A percentile compares a stretch with the other conserved stretches of the same genome.
Conservation (phyloP, 169 alveolate species). For the Eimeria falciformis region DNA sequence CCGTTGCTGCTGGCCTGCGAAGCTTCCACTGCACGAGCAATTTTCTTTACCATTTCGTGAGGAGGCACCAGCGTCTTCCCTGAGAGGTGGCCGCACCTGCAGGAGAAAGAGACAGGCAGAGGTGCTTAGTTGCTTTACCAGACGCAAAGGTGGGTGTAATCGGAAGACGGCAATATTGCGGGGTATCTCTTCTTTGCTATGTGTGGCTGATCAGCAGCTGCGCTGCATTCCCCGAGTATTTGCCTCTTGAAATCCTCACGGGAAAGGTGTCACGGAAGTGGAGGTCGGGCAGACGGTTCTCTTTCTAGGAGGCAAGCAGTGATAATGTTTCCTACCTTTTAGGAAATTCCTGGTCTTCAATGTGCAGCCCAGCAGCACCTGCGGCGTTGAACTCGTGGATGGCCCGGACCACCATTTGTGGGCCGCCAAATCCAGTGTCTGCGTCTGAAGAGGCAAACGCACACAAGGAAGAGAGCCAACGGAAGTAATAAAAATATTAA, state of each 20-base stretch:
- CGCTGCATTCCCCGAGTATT: too few relatives aligned
- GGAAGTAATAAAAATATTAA: neutral
- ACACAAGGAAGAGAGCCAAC: neutral
- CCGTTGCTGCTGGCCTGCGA: slow-evolving; percentile 85
- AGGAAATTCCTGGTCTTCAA: slow-evolving; percentile 92
- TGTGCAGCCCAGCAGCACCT: slow-evolving; percentile 95
- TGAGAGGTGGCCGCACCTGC: slow-evolving; percentile 91
- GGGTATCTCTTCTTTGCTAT: too few relatives aligned
- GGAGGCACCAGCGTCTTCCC: slow-evolving; percentile 87
- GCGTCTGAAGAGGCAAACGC: slow-evolving; percentile 54
- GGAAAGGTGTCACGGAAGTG: too few relatives aligned
- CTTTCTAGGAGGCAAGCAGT: too few relatives aligned
- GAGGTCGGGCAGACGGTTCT: too few relatives aligned
- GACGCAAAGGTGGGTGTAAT: too few relatives aligned
- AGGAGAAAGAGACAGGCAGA: neutral
- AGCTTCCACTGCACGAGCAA: slow-evolving; percentile 86
- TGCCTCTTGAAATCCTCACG: too few relatives aligned
- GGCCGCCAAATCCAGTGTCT: slow-evolving; percentile 88
- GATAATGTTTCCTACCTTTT: slow-evolving; percentile 77
- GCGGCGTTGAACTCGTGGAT: slow-evolving; percentile 87
- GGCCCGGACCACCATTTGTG: slow-evolving; percentile 88
- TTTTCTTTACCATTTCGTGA: slow-evolving; percentile 87
- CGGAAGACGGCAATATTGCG: too few relatives aligned
- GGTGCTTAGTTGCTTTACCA: too few relatives aligned
- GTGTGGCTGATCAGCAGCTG: too few relatives aligned